Evolutionary conservation across 768 basidiomycete species (phyloP), one percentile per base, ranked within the genome.

Genomic region (Thelephora aurantiotincta): DNA sequence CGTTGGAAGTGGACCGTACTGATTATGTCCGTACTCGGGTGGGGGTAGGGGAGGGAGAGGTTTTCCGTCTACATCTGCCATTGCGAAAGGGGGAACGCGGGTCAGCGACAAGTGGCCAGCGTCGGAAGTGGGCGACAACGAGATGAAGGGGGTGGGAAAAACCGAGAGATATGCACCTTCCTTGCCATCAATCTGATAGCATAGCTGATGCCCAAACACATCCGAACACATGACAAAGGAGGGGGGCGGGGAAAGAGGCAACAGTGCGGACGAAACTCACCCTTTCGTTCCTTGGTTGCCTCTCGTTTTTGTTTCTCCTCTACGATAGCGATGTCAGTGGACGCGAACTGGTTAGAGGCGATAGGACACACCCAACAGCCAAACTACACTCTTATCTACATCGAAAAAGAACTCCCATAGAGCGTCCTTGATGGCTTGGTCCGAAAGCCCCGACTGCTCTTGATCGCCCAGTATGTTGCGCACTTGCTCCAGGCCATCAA

Each of bases 351-450:
- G 22, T 11, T 19, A 36, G 12, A 22, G 18, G n/a, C 20, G 34
- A 23, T 6, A 30, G 12, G 3, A 68, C 81, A 53, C 51, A 91
- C 90, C 82, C 34, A 83, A 54, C 22, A 88, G 68, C 76, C 79
- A 88, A 30, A 75, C 66, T 9, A 94, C 64, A 14, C 85, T 78
- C 60, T 80, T 73, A 33, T 89, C 78, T 13, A 84, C 72, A 57
- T 94, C 80, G 55, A 94, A 97, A 62, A 85, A 86, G 56, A 68
- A 77, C 56, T 98, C 79, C 84, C 91, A 98, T 42, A 98, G 68
- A 0, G 74, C 70, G 52, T 89, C 83, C 57, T 74, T 76, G 59
- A 99, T 84, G 45, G 78, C 71, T 33, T 68, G 63, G 60, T 94
- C 87, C 37, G 82, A 70, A 41, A 94, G 64, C 6, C 79, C 83